Evolutionary conservation across 1,139 yeast species (phyloP).

Genomic region (Scheffersomyces cryptocercus): DNA sequence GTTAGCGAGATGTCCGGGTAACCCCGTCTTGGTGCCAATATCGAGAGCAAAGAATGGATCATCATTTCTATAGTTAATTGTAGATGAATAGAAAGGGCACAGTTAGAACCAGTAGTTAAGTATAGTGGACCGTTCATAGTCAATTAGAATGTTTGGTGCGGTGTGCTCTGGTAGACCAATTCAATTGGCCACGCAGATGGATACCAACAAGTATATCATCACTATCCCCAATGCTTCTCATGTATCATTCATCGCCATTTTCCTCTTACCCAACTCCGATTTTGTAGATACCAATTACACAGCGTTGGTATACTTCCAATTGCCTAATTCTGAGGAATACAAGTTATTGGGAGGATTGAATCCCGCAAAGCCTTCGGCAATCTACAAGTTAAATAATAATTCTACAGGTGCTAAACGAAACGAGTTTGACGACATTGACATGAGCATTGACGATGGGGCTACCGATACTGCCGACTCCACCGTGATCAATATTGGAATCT

Average conservation of each 20-base stretch:
- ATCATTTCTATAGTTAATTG: neutral
- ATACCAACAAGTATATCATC: conserved; percentile 62
- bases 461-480: conserved; percentile 20
- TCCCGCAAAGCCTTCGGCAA: conserved; percentile 82
- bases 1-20: conserved; percentile 11
- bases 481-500: conserved; percentile 73
- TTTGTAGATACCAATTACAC: conserved; percentile 67
- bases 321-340: conserved; percentile 70
- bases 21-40: conserved; percentile 1
- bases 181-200: conserved; percentile 61
- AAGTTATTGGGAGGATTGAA: conserved; percentile 77
- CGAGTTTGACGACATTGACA: conserved; percentile 35
- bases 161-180: conserved; percentile 60
- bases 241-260: conserved; percentile 73
- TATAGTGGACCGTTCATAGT: neutral
- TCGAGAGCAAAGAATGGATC: neutral
- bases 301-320: conserved; percentile 86
- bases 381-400: conserved; percentile 70
- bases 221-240: conserved; percentile 60
- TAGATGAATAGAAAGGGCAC: too few relatives aligned
- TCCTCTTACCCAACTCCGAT: conserved; percentile 67
- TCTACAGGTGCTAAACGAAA: conserved; percentile 35
- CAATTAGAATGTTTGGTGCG: conserved; percentile 49
- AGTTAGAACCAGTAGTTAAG: neutral
- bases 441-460: conserved; percentile 13